A percentile compares a stretch with the other conserved stretches of the same genome.
Conservation (phyloP, 768 basidiomycete species). For the Leucocoprinus sp. region DNA sequence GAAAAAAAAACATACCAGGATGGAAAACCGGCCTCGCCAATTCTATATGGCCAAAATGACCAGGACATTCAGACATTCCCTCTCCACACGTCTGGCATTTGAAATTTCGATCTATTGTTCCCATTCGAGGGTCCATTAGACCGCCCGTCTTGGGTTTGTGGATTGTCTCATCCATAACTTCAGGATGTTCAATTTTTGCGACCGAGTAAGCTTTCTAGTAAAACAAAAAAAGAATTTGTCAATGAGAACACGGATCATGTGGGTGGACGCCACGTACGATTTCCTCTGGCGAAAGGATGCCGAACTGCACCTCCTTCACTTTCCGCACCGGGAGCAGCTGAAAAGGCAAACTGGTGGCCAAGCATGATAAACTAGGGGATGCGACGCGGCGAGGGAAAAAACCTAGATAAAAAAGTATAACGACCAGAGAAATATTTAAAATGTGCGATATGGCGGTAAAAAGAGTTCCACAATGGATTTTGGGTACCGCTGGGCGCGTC, state of each 20-base stretch:
- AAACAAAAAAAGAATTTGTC: constrained; percentile 16
- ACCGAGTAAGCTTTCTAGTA: constrained; percentile 95
- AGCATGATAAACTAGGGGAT: constrained; percentile 46
- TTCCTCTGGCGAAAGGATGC: constrained; percentile 97
- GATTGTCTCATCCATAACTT: constrained; percentile 94
- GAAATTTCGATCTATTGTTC: constrained; percentile 94
- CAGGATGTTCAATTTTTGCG: constrained; percentile 96
- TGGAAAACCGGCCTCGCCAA: constrained; percentile 96
- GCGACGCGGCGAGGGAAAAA: constrained; percentile 7
- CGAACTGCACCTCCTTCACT: constrained; percentile 97
- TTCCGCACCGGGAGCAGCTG: constrained; percentile 91
- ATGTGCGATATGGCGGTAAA: constrained; percentile 18
- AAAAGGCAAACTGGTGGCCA: constrained; percentile 86
- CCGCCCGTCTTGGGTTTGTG: constrained; percentile 89
- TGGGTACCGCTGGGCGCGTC: constrained; percentile 22
- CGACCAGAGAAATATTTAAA: constrained; percentile 23
- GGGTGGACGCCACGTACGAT: constrained; percentile 55
- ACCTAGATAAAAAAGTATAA: constrained; percentile 17
- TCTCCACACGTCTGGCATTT: constrained; percentile 99
- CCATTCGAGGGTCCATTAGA: constrained; percentile 97
- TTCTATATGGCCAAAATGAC: constrained; percentile 99
- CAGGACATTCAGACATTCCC: constrained; percentile 99
- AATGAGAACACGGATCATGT: constrained; percentile 5
- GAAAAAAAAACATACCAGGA: constrained; percentile 54
- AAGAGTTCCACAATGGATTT: constrained; percentile 20